Conservation (phyloP, 2,329 filamentous ascomycete species). For the Balansia obtecta region DNA sequence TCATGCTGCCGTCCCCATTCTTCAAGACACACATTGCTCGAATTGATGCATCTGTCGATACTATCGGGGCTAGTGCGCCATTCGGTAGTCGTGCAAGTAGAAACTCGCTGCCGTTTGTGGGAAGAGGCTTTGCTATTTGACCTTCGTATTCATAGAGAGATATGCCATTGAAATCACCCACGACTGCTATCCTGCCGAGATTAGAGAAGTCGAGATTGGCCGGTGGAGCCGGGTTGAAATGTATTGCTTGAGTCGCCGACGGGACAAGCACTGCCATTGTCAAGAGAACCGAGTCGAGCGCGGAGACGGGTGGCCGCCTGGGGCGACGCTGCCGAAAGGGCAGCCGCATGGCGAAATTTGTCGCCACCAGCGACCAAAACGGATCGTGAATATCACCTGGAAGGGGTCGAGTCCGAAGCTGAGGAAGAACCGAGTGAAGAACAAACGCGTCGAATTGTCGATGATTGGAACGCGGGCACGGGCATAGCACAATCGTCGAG, state of each 20-base stretch:
- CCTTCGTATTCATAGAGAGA: slow-evolving; percentile 79
- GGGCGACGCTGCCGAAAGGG: slow-evolving; percentile 29
- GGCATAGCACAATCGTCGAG: slow-evolving; percentile 5
- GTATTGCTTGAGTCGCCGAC: slow-evolving; percentile 35
- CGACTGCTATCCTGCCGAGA: slow-evolving; percentile 73
- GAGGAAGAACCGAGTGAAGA: background rate
- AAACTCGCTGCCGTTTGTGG: slow-evolving; percentile 66
- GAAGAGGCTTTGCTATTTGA: slow-evolving; percentile 57
- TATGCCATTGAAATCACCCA: slow-evolving; percentile 82
- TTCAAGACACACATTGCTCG: slow-evolving; percentile 76
- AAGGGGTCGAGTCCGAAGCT: background rate
- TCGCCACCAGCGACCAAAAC: slow-evolving; percentile 5
- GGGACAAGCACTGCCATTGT: slow-evolving; percentile 28
- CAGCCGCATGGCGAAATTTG: slow-evolving; percentile 34
- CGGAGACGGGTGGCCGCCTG: slow-evolving; percentile 22
- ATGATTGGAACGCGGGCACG: background rate
- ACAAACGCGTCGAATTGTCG: slow-evolving; percentile 1
- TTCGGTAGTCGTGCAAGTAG: slow-evolving; percentile 76
- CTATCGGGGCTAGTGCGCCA: slow-evolving; percentile 64
- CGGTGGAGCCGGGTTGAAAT: slow-evolving; percentile 49
- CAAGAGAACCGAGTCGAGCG: slow-evolving; percentile 21
- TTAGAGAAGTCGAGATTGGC: slow-evolving; percentile 66
- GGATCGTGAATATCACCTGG: background rate
- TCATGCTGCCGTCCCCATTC: slow-evolving; percentile 49
- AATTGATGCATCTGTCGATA: slow-evolving; percentile 72